These are phyloP conservation scores for Metschnikowia reukaufii DNA, from an alignment of 805 yeast species.

Conservation along the genomic window DNA sequence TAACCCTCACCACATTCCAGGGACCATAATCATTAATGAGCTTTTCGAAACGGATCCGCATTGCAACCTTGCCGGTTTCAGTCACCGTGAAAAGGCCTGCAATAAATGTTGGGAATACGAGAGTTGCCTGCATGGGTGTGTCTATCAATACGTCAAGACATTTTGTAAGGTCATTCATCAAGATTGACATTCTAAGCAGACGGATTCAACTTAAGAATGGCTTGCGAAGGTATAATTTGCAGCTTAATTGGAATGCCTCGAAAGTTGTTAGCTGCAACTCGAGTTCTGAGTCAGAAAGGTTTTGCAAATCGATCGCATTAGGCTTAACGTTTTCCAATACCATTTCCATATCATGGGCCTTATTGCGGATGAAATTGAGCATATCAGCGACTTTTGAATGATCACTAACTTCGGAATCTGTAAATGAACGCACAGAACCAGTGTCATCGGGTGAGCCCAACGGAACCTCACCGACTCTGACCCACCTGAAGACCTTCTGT, in stretches of 20 bases:
- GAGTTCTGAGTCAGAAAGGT: constrained; percentile 47
- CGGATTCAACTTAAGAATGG: constrained; percentile 60
- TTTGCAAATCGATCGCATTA: constrained; percentile 45
- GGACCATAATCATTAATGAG: constrained; percentile 66
- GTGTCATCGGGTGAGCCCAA: constrained; percentile 3
- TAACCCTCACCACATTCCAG: constrained; percentile 54
- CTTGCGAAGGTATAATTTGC: constrained; percentile 67
- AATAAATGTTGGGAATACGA: constrained; percentile 76
- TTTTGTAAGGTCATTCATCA: constrained; percentile 52
- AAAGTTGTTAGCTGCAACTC: constrained; percentile 69
- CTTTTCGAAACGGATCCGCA: constrained; percentile 52
- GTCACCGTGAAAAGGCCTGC: constrained; percentile 70
- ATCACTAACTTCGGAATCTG: constrained; percentile 6
- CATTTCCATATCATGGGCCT: constrained; percentile 44
- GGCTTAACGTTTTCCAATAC: constrained; percentile 55
- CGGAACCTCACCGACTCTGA: neutral
- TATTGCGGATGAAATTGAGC: constrained; percentile 28
- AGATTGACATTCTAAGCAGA: constrained; percentile 63
- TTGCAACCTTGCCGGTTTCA: constrained; percentile 48
- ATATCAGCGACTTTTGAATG: constrained; percentile 13
- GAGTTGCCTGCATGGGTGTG: constrained; percentile 65
- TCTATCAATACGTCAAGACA: constrained; percentile 63
- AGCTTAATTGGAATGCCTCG: constrained; percentile 68
- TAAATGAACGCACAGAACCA: neutral
- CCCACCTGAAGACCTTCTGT: constrained; percentile 3